phyloP scores from a whole-genome alignment of 1,284 basidiomycete genomes.

The Rhodotorula sp. region DNA sequence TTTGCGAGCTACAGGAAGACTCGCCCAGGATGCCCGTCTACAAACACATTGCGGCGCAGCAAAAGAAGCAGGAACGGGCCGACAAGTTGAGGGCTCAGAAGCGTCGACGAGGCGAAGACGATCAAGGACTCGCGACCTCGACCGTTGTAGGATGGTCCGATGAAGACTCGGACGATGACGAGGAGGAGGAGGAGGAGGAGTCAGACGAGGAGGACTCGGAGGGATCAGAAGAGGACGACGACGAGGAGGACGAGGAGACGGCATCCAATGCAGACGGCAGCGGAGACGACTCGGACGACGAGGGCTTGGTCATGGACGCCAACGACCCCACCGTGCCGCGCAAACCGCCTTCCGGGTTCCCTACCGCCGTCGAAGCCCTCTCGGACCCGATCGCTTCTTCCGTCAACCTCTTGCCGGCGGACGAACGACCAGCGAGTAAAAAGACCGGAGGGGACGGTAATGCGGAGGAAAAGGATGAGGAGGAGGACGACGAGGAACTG shows the following conservation, averaged over 20 bases:
- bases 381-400: slow-evolving; percentile 25
- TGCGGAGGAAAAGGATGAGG: background rate
- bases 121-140: slow-evolving; percentile 9
- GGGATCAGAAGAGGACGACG: background rate
- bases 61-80: slow-evolving; percentile 26
- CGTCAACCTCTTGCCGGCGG: slow-evolving; percentile 1
- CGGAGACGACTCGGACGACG: slow-evolving; percentile 12
- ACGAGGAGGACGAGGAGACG: background rate
- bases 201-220: background rate
- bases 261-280: slow-evolving; percentile 13
- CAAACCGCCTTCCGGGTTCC: slow-evolving; percentile 28
- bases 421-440: background rate
- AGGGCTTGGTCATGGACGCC: slow-evolving; percentile 15
- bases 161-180: slow-evolving; percentile 9
- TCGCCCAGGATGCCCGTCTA: slow-evolving; percentile 23
- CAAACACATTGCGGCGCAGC: slow-evolving; percentile 32
- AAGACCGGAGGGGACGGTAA: background rate
- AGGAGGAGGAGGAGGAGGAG: background rate
- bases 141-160: background rate
- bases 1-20: too few relatives aligned
- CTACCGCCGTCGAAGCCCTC: slow-evolving; percentile 29
- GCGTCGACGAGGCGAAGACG: slow-evolving; percentile 26
- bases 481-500: slow-evolving; percentile 19
- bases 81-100: slow-evolving; percentile 16
- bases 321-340: slow-evolving; percentile 8